phyloP scores from a whole-genome alignment of 208 protist genomes.

The Herpetomonas muscarum region DNA sequence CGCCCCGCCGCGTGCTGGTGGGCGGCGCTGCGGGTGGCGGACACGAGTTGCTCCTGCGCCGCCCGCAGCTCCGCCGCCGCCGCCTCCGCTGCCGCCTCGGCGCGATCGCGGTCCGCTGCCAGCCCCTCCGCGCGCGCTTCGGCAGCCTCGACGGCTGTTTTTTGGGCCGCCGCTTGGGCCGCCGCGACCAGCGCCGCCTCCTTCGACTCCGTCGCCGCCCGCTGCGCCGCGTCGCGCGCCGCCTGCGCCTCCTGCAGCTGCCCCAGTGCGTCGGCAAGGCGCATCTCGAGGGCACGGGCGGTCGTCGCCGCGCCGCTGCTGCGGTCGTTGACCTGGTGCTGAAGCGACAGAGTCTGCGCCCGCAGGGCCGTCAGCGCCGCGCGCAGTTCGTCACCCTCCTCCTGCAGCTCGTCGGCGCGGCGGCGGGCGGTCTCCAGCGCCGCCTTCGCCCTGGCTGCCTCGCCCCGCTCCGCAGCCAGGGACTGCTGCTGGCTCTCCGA shows the following conservation, averaged over 20 bases:
- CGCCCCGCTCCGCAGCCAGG: neutral
- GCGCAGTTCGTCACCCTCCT: conserved; percentile 10
- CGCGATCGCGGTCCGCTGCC: neutral
- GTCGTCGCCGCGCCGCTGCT: neutral
- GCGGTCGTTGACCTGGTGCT: neutral
- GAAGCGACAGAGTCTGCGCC: neutral
- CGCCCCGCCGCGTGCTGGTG: neutral
- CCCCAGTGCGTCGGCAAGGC: neutral
- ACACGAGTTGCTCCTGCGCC: no score
- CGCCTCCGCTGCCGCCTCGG: no score
- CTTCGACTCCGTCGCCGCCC: no score
- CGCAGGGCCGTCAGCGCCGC: conserved; percentile 6
- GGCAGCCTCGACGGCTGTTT: conserved; percentile 9
- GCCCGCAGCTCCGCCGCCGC: neutral
- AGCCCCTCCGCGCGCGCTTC: neutral
- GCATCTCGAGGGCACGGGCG: neutral
- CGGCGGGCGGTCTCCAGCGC: neutral
- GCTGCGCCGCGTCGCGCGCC: neutral
- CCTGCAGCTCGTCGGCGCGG: neutral
- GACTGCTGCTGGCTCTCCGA: neutral
- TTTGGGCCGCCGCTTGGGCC: conserved; percentile 1
- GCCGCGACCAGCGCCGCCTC: conserved; percentile 11
- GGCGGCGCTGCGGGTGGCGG: neutral
- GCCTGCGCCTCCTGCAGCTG: neutral
- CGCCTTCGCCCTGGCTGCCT: neutral